Conservation (phyloP, 805 yeast species). For the Clavispora asparagi region DNA sequence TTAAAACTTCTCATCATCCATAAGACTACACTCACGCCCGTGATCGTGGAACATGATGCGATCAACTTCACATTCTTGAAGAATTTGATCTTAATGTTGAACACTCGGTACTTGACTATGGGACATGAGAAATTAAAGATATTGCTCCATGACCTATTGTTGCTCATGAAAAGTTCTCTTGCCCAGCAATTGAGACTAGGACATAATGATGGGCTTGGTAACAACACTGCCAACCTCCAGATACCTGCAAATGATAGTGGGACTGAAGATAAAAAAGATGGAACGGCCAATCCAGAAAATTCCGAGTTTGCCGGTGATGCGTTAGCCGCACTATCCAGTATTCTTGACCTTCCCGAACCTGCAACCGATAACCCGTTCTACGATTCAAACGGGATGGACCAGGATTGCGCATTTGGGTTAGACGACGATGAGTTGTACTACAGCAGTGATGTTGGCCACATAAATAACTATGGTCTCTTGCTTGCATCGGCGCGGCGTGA, state of each 20-base stretch:
- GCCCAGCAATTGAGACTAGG: conserved; percentile 11
- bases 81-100: conserved; percentile 42
- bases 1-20: conserved; percentile 56
- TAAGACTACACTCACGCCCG: conserved; percentile 41
- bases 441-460: conserved; percentile 28
- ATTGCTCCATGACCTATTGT: conserved; percentile 52
- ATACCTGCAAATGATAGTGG: background rate
- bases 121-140: conserved; percentile 47
- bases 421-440: conserved; percentile 27
- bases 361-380: conserved; percentile 17
- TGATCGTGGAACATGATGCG: conserved; percentile 37
- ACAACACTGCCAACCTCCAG: background rate
- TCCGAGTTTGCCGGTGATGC: background rate
- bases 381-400: conserved; percentile 7
- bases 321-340: conserved; percentile 6
- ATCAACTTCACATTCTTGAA: conserved; percentile 43
- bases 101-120: conserved; percentile 32
- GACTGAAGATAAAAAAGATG: background rate
- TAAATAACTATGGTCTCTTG: conserved; percentile 24
- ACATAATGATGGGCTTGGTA: conserved; percentile 7
- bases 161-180: conserved; percentile 44
- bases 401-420: conserved; percentile 12
- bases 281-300: background rate
- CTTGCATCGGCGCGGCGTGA: conserved; percentile 13
- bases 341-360: conserved; percentile 29